phyloP scores from a whole-genome alignment of 1,284 basidiomycete species.

The Puccinia hordei region DNA sequence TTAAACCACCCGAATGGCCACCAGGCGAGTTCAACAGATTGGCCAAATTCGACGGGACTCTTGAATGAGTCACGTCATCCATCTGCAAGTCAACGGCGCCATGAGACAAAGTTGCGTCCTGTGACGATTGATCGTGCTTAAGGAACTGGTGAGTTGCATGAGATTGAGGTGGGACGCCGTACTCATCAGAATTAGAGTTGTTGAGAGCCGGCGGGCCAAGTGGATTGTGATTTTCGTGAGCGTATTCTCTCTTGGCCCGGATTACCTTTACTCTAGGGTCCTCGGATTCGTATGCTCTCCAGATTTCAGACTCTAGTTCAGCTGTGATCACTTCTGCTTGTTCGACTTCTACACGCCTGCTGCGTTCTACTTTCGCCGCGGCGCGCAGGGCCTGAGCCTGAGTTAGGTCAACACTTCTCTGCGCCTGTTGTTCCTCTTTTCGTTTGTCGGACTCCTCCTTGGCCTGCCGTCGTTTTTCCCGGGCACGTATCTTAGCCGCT shows the following conservation, averaged over 20 bases:
- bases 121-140: not conserved
- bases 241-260: not conserved
- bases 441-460: slow-evolving; percentile 42
- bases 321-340: too few species aligned
- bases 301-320: not conserved
- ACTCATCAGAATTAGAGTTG: not conserved
- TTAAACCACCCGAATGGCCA: slow-evolving; percentile 23
- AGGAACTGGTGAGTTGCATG: not conserved
- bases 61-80: slow-evolving; percentile 15
- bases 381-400: slow-evolving; percentile 12
- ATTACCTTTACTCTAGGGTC: not conserved
- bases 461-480: slow-evolving; percentile 36
- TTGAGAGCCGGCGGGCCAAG: not conserved
- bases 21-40: slow-evolving; percentile 49
- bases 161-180: not conserved
- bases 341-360: too few species aligned
- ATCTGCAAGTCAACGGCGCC: not conserved
- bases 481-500: slow-evolving; percentile 26
- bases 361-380: slow-evolving; percentile 26
- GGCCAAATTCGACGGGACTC: slow-evolving; percentile 49
- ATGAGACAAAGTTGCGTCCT: not conserved
- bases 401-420: slow-evolving; percentile 28
- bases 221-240: not conserved
- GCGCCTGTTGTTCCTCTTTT: slow-evolving; percentile 26
- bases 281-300: not conserved